Base-by-base conservation (phyloP, 768 basidiomycete genomes). In the Suillus americanus region DNA sequence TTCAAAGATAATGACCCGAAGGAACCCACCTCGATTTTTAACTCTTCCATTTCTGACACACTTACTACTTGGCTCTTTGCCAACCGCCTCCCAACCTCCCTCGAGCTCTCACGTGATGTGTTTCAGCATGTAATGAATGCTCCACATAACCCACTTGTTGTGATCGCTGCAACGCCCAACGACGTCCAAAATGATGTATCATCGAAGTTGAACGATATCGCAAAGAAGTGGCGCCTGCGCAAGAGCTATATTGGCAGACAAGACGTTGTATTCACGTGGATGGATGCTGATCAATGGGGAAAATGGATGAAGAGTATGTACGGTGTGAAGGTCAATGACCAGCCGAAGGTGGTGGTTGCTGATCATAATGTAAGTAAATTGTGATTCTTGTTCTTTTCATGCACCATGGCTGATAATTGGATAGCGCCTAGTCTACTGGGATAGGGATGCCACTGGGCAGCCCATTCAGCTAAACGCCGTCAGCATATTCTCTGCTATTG, bases 291-390 rank as follows among this genome's bases (percentile, higher is more conserved):
- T 30, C 85, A 82, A 75, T 98, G 97, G 95, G 82, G 77, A 30
- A 88, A 85, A 60, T 98, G 95, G 95, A 79, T 97, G 78, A 94
- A 92, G 81, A 89, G 87, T 69, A 94, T 94, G 88, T 99, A 98
- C 78, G 89, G 89, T 35, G 79, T 95, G 69, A 79, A 75, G 67
- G 64, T 67, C 10, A 67, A 57, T 9, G 62, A 64, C 0, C 73
- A 73, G 28, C 75, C 77, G 8, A 69, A 69, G 13, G 81, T 94
- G 28, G 82, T 97, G n/a, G 84, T 97, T 63, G 84, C 90, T 2
- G 91, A 96, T 74, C 94, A 97, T 66, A 79, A 83, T 72, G 93
- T 94, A 66, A 62, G 87, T 77, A 41, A 16, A 40, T 20, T 14
- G 9, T 20, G 25, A 7, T 48, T 13, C 12, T 12, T 41, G 16